Evolutionary conservation across 2,329 filamentous ascomycete genomes (phyloP), one percentile per base, ranked within the genome.

Genomic region (Pseudodiploospora longispora): DNA sequence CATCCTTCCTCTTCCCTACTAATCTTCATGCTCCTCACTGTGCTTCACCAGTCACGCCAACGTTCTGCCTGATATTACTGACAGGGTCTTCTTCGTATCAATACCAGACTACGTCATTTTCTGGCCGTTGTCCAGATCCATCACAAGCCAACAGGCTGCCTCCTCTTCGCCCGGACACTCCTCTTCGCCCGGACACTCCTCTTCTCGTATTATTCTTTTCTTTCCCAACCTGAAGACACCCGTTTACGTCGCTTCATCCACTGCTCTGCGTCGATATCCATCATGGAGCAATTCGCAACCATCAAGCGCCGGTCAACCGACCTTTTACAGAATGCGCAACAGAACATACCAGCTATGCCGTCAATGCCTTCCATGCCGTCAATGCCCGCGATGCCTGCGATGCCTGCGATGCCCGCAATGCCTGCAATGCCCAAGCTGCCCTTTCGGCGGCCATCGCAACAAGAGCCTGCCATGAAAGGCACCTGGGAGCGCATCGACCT

Each of bases 401-500:
- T 72, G 38, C 65, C 68, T 38, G 47, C 28, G 10, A 56, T 72
- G 38, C 65, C 68, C 38, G 47, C 54, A 29, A 47, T 52, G 35
- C 46, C 39, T 31, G 39, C 48, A n/a, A 42, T 42, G 35, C 40
- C 33, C 29, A 27, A 43, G 12, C 27, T 41, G 36, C 41, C 47
- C 19, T 39, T 50, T 12, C 42, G 43, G n/a, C 38, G 45, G 29
- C 45, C 45, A 5, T 38, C 42, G 10, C 36, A 44, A 6, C 51
- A 58, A 8, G 52, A 56, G 36, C 19, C 19, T 19, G 58, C 59
- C 37, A 67, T 78, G 53, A 76, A 71, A 52, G 79, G 71, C 32
- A 80, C 77, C 41, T 83, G 79, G 79, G 71, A 80, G 55, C 75
- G 72, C 53, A 69, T 83, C 54, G 59, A 70, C 35, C 57, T 76